A percentile compares a stretch with the other conserved stretches of the same genome.
phyloP scores from a whole-genome alignment of 495 filamentous ascomycete species.

The Xylaria longipes region DNA sequence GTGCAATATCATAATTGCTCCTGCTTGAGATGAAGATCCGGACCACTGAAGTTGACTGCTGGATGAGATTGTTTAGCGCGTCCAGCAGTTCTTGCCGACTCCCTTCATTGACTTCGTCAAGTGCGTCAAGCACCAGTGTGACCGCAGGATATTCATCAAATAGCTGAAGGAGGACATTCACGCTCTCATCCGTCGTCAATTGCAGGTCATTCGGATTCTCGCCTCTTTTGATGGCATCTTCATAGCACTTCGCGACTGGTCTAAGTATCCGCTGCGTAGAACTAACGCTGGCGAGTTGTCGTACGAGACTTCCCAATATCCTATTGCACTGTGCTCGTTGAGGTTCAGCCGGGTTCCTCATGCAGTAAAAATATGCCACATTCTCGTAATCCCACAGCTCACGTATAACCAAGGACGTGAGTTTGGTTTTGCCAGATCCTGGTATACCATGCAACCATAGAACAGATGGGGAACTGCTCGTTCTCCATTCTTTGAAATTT shows the following conservation, averaged over 20 bases:
- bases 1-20: neutral
- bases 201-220: neutral
- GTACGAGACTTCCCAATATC: neutral
- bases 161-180: conserved; percentile 16
- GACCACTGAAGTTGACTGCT: neutral
- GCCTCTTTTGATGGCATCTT: neutral
- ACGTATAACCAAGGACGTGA: neutral
- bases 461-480: neutral
- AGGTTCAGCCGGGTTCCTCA: neutral
- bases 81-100: conserved; percentile 21
- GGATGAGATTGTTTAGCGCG: neutral
- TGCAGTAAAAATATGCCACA: conserved; percentile 7
- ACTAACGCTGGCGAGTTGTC: neutral
- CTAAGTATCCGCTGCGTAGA: neutral
- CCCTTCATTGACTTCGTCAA: conserved; percentile 22
- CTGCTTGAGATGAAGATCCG: conserved; percentile 7
- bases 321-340: neutral
- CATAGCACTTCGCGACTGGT: conserved; percentile 1
- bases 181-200: neutral
- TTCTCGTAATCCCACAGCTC: neutral
- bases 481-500: neutral
- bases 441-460: conserved; percentile 4
- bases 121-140: conserved; percentile 20
- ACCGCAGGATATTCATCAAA: conserved; percentile 25
- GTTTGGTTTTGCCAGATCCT: conserved; percentile 2